Base-by-base conservation (phyloP, 192 early-diverging fungal genomes). In the Rhizoclosmatium globosum region DNA sequence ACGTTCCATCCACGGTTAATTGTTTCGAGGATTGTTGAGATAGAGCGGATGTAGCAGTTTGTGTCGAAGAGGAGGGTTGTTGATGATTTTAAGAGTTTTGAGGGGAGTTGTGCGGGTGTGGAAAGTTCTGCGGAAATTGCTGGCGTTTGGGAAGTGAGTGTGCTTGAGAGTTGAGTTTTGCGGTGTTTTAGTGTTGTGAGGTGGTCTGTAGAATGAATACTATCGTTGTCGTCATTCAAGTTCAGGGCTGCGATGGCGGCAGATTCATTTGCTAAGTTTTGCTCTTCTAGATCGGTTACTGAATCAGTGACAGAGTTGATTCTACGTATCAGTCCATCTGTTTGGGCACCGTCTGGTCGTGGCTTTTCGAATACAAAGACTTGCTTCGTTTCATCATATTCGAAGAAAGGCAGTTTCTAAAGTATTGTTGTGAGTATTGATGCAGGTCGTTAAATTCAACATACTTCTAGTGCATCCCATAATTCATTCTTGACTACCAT, bases 1-100 rank as follows among this genome's bases (percentile, higher is more conserved):
- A 79, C 56, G 11, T 50, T 0, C 79, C 79, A 80, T 11, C 73
- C 73, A 9, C 17, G 11, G 4, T 64, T 21, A 21, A 80, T 45
- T 13, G 68, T 21, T 31, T 4, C 62, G 38, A 66, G 57, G 11
- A 75, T 61, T 4, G 17, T 45, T 17, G 38, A n/a, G 15, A 64
- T 11, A 48, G 61, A 23, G 41, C 65, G 23, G 19, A 80, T 57
- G 72, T 75, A 80, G 73, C 79, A 80, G 73, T 80, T 80, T 38
- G 79, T 80, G 72, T 80, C 79, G 46, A 80, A 80, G 4, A 80
- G 23, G 17, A 41, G 61, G 31, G 60, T 17, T 67, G 53, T 66
- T 65, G 15, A 11, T 48, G 31, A 31, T 31, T 31, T 31, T 31
- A 31, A 31, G 31, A 31, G 31, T 31, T 31, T 31, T 31, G 31